Base-by-base conservation (phyloP, 2,329 filamentous ascomycete species). In the Ascochyta viciae-villosae region DNA sequence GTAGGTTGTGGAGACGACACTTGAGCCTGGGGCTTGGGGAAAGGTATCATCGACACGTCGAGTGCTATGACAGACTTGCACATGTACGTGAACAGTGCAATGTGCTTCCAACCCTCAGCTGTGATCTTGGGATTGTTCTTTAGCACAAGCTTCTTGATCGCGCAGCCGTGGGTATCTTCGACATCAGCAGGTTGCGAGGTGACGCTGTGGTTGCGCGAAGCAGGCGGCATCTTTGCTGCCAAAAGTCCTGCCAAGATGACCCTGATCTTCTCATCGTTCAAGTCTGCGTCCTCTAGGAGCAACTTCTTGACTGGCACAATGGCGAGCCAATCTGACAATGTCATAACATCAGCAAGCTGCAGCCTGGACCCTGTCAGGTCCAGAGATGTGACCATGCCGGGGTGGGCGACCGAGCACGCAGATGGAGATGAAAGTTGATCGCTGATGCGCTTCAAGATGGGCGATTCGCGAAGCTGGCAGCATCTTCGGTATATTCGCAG, bases 401-500 rank as follows among this genome's bases (percentile, higher is more conserved):
- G 85, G 39, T 87, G 81, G 51, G 81, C 82, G 2, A 84, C 76
- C 9, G 87, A 82, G 27, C 83, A 85, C 45, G 89, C 89, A n/a
- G 85, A 83, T 1, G 88, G 83, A 34, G 88, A 86, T 34, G 85
- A 86, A 4, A 99, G 88, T 74, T 97, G 92, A 68, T 96, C 91
- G 0, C 91, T 94, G 42, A 99, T 89, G 68, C 91, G 91, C 75
- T 96, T 96, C 19, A 98, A 80, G 48, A 97, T 93, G 0, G 92
- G 91, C 0, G 92, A 96, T 77, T 98, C 95, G 54, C 95, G 86
- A 27, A 99, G 80, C 72, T 98, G 94, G 72, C 95, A 98, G 74
- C 95, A 98, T 70, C 95, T 85, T 63, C 94, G 86, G 75, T 99
- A 99, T 68, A 99, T 96, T 54, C 94, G 85, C 13, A 93, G 86